phyloP scores from a whole-genome alignment of 2,329 filamentous ascomycete genomes.

The Cordyceps militaris region DNA sequence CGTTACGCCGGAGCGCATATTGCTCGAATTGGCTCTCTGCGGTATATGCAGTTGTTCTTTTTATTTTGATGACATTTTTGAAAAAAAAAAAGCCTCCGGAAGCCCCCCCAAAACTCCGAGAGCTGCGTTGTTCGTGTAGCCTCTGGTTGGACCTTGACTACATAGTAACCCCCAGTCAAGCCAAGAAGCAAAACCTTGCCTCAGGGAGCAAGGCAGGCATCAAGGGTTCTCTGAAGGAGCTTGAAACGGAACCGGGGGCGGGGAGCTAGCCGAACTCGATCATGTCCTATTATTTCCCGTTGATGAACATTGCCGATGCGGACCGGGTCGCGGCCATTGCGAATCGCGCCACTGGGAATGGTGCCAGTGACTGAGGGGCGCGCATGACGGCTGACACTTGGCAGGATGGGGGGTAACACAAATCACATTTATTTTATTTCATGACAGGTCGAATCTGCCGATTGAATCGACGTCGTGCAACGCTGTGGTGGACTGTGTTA shows the following conservation, averaged over 20 bases:
- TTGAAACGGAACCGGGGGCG: constrained; percentile 3
- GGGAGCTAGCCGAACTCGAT: constrained; percentile 8
- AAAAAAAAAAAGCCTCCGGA: not conserved
- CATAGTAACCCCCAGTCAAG: too few species aligned
- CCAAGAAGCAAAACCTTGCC: not conserved
- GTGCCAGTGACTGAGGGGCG: not conserved
- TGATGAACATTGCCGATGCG: not conserved
- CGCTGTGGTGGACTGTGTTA: not conserved
- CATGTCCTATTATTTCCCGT: not conserved
- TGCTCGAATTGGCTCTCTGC: not conserved
- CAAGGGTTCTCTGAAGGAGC: not conserved
- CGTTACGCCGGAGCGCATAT: not conserved
- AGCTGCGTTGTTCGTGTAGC: not conserved
- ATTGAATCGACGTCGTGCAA: not conserved
- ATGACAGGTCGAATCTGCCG: not conserved
- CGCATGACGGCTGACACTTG: not conserved
- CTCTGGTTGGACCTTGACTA: too few species aligned
- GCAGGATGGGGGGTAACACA: constrained; percentile 4
- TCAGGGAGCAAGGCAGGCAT: not conserved
- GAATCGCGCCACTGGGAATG: constrained; percentile 4
- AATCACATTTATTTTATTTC: not conserved
- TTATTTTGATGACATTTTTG: not conserved
- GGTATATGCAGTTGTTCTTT: not conserved
- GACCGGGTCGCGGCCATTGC: not conserved
- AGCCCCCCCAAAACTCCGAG: not conserved